Percentiles rank a stretch among this genome's conserved stretches.
phyloP scores from a whole-genome alignment of 75 land plant species.

The Pinus taeda region DNA sequence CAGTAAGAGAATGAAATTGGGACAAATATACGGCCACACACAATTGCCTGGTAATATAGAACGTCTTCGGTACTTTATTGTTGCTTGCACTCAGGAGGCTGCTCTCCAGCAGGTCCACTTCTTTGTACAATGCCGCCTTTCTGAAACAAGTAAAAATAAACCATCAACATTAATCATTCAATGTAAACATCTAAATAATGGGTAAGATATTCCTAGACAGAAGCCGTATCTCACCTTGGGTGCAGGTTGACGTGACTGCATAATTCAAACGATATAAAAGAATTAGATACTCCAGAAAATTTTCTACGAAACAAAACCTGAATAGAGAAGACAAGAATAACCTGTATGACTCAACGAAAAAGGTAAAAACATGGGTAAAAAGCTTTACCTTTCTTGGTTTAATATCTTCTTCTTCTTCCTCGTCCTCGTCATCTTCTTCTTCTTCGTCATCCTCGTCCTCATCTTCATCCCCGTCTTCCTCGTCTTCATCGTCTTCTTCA shows the following conservation, averaged over 20 bases:
- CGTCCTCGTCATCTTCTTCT: conserved; percentile 27
- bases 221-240: neutral
- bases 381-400: conserved; percentile 15
- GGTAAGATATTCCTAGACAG: neutral
- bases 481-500: conserved; percentile 31
- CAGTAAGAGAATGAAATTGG: neutral
- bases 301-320: neutral
- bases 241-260: neutral
- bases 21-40: neutral
- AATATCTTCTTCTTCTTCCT: conserved; percentile 23
- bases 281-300: neutral
- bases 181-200: neutral
- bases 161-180: neutral
- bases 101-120: conserved; percentile 21
- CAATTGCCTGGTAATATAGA: neutral
- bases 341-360: neutral
- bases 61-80: conserved; percentile 2
- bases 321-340: neutral
- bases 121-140: conserved; percentile 7
- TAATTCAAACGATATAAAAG: neutral
- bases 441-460: conserved; percentile 41
- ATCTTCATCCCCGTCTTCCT: conserved; percentile 29
- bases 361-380: neutral
- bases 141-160: neutral
- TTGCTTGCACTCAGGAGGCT: conserved; percentile 44